Evolutionary conservation across 768 basidiomycete species (phyloP).

Genomic region (Leccinum variicolor): DNA sequence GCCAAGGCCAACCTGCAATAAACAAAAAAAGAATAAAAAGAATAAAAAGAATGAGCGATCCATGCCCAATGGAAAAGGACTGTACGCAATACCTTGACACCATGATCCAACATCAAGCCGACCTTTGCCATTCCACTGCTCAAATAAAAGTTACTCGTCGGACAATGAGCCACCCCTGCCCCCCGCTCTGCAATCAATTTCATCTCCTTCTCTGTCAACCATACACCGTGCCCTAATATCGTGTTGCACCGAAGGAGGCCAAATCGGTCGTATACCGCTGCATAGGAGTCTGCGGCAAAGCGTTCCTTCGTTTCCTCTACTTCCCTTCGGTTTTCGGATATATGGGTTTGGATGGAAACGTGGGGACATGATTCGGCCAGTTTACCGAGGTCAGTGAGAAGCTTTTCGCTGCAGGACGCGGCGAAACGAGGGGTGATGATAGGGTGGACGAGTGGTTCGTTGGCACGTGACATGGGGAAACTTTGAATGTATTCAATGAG

Average conservation of each 20-base stretch:
- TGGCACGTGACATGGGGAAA: slow-evolving; percentile 35
- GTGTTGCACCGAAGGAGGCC: slow-evolving; percentile 74
- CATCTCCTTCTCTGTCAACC: slow-evolving; percentile 69
- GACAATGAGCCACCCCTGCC: slow-evolving; percentile 88
- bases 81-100: slow-evolving; percentile 62
- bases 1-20: slow-evolving; percentile 75
- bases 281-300: slow-evolving; percentile 69
- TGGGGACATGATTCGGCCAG: slow-evolving; percentile 53
- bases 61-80: neutral
- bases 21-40: neutral
- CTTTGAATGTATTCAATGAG: slow-evolving; percentile 67
- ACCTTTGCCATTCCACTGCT: slow-evolving; percentile 79
- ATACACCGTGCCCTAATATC: slow-evolving; percentile 81
- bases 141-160: slow-evolving; percentile 89
- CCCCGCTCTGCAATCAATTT: slow-evolving; percentile 56
- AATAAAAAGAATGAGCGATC: neutral
- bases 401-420: slow-evolving; percentile 69
- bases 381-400: slow-evolving; percentile 56
- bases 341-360: slow-evolving; percentile 86
- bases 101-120: slow-evolving; percentile 70
- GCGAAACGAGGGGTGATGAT: slow-evolving; percentile 93
- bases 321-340: slow-evolving; percentile 78
- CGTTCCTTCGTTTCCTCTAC: slow-evolving; percentile 57
- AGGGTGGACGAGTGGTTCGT: slow-evolving; percentile 71
- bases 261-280: slow-evolving; percentile 73